Evolutionary conservation across 495 filamentous ascomycete species (phyloP).

Genomic region (Tuber aestivum): DNA sequence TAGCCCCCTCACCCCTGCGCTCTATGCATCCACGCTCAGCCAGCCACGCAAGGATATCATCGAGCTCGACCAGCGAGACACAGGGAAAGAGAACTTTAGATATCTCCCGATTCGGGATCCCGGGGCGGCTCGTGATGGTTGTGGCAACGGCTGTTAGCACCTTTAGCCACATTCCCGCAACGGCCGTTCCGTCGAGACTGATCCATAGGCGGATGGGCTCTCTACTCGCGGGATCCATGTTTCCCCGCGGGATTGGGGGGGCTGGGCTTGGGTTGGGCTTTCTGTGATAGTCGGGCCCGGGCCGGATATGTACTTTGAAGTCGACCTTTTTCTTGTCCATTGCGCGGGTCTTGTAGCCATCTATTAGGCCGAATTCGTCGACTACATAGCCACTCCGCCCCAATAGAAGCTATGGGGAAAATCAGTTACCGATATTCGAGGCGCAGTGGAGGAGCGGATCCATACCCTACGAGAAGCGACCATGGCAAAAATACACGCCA

Average conservation of each 20-base stretch:
- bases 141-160: constrained; percentile 34
- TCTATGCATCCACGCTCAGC: constrained; percentile 21
- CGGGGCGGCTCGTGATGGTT: constrained; percentile 35
- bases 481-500: constrained; percentile 44
- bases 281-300: constrained; percentile 23
- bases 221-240: constrained; percentile 19
- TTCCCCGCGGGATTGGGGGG: constrained; percentile 33
- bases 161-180: constrained; percentile 42
- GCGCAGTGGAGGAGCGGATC: not conserved
- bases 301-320: constrained; percentile 36
- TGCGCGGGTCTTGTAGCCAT: constrained; percentile 40
- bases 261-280: constrained; percentile 20
- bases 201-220: constrained; percentile 41
- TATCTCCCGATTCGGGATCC: constrained; percentile 36
- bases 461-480: constrained; percentile 36
- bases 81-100: constrained; percentile 36
- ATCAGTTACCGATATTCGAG: constrained; percentile 8
- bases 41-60: constrained; percentile 28
- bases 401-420: constrained; percentile 25
- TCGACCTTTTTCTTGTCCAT: constrained; percentile 42
- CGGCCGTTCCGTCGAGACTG: constrained; percentile 35
- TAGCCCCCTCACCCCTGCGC: constrained; percentile 17
- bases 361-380: constrained; percentile 34
- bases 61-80: constrained; percentile 29
- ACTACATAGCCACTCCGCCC: constrained; percentile 34